Evolutionary conservation across 371 early-diverging fungal species (phyloP).

Genomic region (Entomophthora muscae): DNA sequence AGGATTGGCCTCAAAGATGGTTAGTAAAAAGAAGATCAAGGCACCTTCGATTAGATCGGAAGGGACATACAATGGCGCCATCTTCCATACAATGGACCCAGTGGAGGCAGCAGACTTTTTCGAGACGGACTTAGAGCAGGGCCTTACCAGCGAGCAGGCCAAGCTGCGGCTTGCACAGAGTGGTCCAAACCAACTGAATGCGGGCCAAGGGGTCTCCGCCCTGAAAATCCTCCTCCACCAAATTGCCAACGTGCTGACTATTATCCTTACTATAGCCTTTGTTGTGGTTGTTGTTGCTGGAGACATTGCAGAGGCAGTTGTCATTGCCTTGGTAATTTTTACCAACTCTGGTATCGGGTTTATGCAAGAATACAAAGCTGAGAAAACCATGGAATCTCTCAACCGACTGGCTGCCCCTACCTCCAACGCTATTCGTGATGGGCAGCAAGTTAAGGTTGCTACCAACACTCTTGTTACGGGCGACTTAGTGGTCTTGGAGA

Average conservation of each 20-base stretch:
- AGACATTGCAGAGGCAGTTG: conserved; percentile 44
- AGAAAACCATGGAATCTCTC: conserved; percentile 74
- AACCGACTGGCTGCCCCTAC: conserved; percentile 59
- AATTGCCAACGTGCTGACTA: conserved; percentile 62
- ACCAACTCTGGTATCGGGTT: conserved; percentile 69
- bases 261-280: conserved; percentile 55
- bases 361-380: conserved; percentile 73
- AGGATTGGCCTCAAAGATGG: too few species aligned
- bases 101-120: conserved; percentile 32
- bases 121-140: conserved; percentile 30
- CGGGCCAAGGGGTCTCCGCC: conserved; percentile 27
- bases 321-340: conserved; percentile 49
- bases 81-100: conserved; percentile 23
- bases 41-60: too few species aligned
- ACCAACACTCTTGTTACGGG: conserved; percentile 67
- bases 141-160: conserved; percentile 33
- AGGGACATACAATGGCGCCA: too few species aligned
- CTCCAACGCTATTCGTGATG: conserved; percentile 60
- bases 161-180: background rate
- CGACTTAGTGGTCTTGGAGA: conserved; percentile 65
- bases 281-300: conserved; percentile 30
- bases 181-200: conserved; percentile 14
- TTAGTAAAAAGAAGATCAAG: too few species aligned
- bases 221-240: conserved; percentile 61
- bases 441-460: conserved; percentile 34